Percentiles rank a stretch among this genome's conserved stretches.
phyloP scores from a whole-genome alignment of 2,329 filamentous ascomycete genomes.

The Pestalotiopsis sp. region DNA sequence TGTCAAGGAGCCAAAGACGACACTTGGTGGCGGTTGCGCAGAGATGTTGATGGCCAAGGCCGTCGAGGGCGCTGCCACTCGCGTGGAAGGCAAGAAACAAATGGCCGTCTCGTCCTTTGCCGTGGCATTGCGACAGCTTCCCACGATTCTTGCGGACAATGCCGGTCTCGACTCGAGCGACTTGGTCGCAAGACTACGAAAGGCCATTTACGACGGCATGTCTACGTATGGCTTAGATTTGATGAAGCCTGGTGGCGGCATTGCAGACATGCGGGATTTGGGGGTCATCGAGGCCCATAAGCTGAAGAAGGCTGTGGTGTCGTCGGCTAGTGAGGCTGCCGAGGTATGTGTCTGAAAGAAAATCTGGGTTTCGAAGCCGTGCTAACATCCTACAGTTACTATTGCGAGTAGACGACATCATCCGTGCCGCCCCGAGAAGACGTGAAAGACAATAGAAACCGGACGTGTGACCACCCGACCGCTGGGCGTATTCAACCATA shows the following conservation, averaged over 20 bases:
- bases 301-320: conserved; percentile 96
- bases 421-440: conserved; percentile 84
- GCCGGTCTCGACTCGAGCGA: conserved; percentile 95
- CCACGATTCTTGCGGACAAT: conserved; percentile 96
- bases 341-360: conserved; percentile 64
- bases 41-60: conserved; percentile 99
- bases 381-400: conserved; percentile 63
- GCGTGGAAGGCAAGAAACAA: conserved; percentile 95
- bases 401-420: conserved; percentile 95
- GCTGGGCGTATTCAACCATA: conserved; percentile 15
- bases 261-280: conserved; percentile 92
- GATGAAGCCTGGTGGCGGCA: conserved; percentile 84
- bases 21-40: conserved; percentile 90
- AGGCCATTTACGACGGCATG: conserved; percentile 93
- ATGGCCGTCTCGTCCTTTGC: conserved; percentile 91
- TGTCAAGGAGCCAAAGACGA: conserved; percentile 90
- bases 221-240: conserved; percentile 90
- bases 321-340: conserved; percentile 91
- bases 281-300: conserved; percentile 99
- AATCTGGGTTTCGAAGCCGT: conserved; percentile 19
- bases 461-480: background rate
- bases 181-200: conserved; percentile 85
- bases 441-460: conserved; percentile 69
- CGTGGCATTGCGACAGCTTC: conserved; percentile 84
- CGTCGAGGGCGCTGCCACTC: conserved; percentile 89